phyloP scores from a whole-genome alignment of 345 rosid genomes.

The Litchi chinensis region DNA sequence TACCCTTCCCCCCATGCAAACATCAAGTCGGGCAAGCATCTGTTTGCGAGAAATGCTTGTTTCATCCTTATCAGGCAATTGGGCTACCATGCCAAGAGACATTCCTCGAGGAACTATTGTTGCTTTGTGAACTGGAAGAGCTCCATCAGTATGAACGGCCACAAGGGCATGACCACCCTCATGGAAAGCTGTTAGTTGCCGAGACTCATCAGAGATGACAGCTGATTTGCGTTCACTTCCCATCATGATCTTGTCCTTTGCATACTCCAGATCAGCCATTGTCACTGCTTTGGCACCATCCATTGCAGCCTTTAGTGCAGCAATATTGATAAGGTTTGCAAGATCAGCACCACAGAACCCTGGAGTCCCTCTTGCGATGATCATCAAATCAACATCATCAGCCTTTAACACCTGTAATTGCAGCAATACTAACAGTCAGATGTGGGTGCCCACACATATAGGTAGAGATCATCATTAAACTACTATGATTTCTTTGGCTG shows the following conservation, averaged over 20 bases:
- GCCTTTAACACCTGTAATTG: constrained; percentile 73
- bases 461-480: background rate
- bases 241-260: constrained; percentile 96
- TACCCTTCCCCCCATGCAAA: constrained; percentile 93
- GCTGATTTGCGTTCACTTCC: constrained; percentile 98
- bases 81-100: constrained; percentile 96
- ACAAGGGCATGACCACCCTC: constrained; percentile 99
- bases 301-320: constrained; percentile 97
- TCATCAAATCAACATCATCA: constrained; percentile 91
- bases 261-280: constrained; percentile 88
- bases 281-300: constrained; percentile 90
- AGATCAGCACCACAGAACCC: constrained; percentile 98
- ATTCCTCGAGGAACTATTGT: constrained; percentile 95
- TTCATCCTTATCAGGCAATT: constrained; percentile 85
- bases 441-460: background rate
- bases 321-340: constrained; percentile 82
- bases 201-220: constrained; percentile 79
- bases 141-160: constrained; percentile 87
- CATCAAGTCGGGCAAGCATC: constrained; percentile 96
- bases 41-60: constrained; percentile 74
- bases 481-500: background rate
- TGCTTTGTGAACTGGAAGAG: constrained; percentile 94
- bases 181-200: constrained; percentile 83
- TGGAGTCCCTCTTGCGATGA: constrained; percentile 95
- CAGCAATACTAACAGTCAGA: constrained; percentile 13